Evolutionary conservation across 2,329 filamentous ascomycete genomes (phyloP).

Genomic region (Colletotrichum truncatum): DNA sequence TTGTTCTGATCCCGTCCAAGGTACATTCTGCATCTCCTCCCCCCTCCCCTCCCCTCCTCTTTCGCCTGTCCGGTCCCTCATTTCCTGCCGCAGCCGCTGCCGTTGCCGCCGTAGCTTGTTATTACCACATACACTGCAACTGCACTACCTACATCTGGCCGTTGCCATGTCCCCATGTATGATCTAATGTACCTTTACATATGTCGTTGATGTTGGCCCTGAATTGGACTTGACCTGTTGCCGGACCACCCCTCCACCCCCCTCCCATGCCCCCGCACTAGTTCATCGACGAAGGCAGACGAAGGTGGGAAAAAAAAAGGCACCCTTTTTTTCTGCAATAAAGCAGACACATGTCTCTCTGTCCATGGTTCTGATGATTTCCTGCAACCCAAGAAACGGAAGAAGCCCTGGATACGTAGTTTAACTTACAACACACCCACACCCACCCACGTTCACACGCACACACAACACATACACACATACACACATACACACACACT

Average conservation of each 20-base stretch:
- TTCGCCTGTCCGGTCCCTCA: constrained; percentile 36
- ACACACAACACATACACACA: constrained; percentile 10
- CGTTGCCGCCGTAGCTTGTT: constrained; percentile 25
- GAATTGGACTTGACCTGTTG: constrained; percentile 11
- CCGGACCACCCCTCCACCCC: constrained; percentile 26
- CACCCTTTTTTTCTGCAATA: constrained; percentile 62
- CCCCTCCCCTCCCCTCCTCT: constrained; percentile 36
- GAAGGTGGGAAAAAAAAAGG: background rate
- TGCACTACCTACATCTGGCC: background rate
- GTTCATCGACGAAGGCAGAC: constrained; percentile 18
- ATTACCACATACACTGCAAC: constrained; percentile 19
- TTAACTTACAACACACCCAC: constrained; percentile 51
- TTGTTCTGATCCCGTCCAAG: background rate
- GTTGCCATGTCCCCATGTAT: constrained; percentile 14
- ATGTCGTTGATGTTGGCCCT: constrained; percentile 23
- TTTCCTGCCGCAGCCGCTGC: constrained; percentile 42
- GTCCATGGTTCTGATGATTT: constrained; percentile 59
- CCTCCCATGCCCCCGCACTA: constrained; percentile 28
- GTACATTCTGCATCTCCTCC: constrained; percentile 49
- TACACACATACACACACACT: no score
- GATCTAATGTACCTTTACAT: constrained; percentile 27
- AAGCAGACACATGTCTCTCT: constrained; percentile 70
- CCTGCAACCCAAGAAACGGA: constrained; percentile 49
- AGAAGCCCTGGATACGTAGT: constrained; percentile 56
- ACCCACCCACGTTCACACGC: constrained; percentile 26